Percentiles rank a stretch among this genome's conserved stretches.
Evolutionary conservation across 306 rosid genomes (phyloP).

Genomic region (Vachellia collinsii): DNA sequence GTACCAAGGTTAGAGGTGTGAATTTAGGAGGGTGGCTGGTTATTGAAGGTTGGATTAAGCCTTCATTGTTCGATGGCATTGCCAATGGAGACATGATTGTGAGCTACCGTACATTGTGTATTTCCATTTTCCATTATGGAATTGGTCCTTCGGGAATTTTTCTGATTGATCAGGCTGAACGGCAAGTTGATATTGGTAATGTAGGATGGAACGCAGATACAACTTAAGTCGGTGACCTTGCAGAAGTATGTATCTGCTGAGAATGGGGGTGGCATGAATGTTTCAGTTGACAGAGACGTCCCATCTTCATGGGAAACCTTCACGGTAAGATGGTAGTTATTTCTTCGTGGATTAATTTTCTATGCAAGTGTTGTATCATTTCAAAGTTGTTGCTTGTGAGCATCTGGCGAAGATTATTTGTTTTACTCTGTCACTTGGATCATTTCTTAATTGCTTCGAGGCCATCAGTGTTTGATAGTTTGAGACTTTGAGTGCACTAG

Average conservation of each 20-base stretch:
- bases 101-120: constrained; percentile 43
- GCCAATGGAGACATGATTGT: constrained; percentile 94
- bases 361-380: not conserved
- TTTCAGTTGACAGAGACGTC: constrained; percentile 70
- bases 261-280: constrained; percentile 80
- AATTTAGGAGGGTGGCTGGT: constrained; percentile 98
- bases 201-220: constrained; percentile 87
- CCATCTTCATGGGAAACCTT: constrained; percentile 94
- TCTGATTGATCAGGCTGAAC: constrained; percentile 29
- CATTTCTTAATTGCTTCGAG: constrained; percentile 7
- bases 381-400: not conserved
- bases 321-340: constrained; percentile 54
- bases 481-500: constrained; percentile 24
- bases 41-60: constrained; percentile 96
- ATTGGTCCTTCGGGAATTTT: constrained; percentile 21
- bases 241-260: constrained; percentile 83
- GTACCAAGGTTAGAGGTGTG: constrained; percentile 78
- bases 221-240: constrained; percentile 75
- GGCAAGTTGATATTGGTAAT: constrained; percentile 32
- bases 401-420: not conserved
- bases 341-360: constrained; percentile 28
- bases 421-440: constrained; percentile 6
- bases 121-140: constrained; percentile 2
- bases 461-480: constrained; percentile 7
- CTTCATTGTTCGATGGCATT: constrained; percentile 92